Percentiles rank a stretch among this genome's conserved stretches.
phyloP scores from a whole-genome alignment of 139 green algal species.

The Chlamydomonas schloesseri region DNA sequence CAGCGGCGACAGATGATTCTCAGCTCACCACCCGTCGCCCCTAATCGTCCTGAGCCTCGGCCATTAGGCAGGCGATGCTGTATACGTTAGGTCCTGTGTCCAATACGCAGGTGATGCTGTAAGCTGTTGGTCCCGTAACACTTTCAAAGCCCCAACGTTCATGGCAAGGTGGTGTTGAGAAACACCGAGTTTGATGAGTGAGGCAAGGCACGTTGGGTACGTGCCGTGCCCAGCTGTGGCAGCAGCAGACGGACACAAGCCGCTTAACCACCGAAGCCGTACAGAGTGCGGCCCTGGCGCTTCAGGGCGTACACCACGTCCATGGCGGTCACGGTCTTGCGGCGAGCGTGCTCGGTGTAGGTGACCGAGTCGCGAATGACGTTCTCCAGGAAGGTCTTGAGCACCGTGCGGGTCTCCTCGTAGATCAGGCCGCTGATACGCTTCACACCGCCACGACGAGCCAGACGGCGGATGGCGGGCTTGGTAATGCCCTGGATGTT shows the following conservation, averaged over 20 bases:
- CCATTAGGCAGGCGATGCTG: too few species aligned
- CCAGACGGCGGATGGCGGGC: neutral
- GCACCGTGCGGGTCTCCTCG: neutral
- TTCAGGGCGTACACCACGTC: neutral
- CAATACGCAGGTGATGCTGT: too few species aligned
- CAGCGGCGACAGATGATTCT: too few species aligned
- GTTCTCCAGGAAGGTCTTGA: neutral
- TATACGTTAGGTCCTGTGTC: too few species aligned
- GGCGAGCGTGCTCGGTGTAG: neutral
- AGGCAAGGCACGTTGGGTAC: too few species aligned
- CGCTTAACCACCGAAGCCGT: conserved; percentile 3
- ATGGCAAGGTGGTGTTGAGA: neutral
- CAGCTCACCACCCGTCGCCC: too few species aligned
- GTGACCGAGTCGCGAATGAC: neutral
- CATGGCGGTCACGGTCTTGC: too few species aligned
- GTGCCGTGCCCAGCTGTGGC: neutral
- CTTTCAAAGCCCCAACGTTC: too few species aligned
- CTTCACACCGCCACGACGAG: neutral
- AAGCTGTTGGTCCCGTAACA: too few species aligned
- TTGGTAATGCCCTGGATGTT: neutral
- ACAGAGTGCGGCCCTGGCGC: neutral
- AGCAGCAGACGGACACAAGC: neutral
- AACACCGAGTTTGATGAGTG: neutral
- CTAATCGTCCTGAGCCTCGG: too few species aligned
- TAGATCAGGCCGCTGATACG: neutral